phyloP scores from a whole-genome alignment of 1,284 basidiomycete genomes.

The Clitocybe nebularis region DNA sequence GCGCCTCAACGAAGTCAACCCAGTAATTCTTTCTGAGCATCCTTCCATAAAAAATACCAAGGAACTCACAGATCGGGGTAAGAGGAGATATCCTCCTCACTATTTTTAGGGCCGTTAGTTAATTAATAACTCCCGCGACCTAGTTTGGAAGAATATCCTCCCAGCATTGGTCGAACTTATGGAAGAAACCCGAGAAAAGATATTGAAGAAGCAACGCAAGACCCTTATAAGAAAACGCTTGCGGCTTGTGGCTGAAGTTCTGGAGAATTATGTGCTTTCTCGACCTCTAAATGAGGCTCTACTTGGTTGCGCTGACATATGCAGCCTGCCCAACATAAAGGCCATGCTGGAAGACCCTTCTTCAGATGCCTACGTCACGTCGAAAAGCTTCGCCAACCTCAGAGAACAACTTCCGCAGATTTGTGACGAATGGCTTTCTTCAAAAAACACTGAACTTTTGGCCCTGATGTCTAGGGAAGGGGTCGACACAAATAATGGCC shows the following conservation, averaged over 20 bases:
- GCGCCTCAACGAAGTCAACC: slow-evolving; percentile 3
- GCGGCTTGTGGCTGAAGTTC: slow-evolving; percentile 2
- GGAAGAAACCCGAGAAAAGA: slow-evolving; percentile 7
- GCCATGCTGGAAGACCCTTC: slow-evolving; percentile 5
- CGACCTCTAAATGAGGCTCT: not conserved
- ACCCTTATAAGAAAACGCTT: slow-evolving; percentile 5
- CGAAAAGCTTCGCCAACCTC: slow-evolving; percentile 4
- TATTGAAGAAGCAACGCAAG: slow-evolving; percentile 7
- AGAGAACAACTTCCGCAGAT: not conserved
- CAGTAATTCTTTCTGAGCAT: slow-evolving; percentile 4
- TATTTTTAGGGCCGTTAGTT: too few species aligned
- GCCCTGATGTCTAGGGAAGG: slow-evolving; percentile 5
- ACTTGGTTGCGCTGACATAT: slow-evolving; percentile 7
- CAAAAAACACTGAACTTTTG: slow-evolving; percentile 2
- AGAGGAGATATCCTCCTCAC: not conserved
- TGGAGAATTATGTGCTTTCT: not conserved
- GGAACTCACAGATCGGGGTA: slow-evolving; percentile 7
- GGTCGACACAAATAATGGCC: not conserved
- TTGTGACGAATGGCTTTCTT: slow-evolving; percentile 4
- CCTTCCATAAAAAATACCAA: slow-evolving; percentile 2
- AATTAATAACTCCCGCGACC: not conserved
- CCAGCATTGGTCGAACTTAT: slow-evolving; percentile 7
- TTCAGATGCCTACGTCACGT: not conserved
- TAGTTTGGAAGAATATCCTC: slow-evolving; percentile 7
- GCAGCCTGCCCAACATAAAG: slow-evolving; percentile 7